These are phyloP conservation scores for Rhizopogon vesiculosus DNA, from an alignment of 768 basidiomycete genomes.

Conservation along the genomic window DNA sequence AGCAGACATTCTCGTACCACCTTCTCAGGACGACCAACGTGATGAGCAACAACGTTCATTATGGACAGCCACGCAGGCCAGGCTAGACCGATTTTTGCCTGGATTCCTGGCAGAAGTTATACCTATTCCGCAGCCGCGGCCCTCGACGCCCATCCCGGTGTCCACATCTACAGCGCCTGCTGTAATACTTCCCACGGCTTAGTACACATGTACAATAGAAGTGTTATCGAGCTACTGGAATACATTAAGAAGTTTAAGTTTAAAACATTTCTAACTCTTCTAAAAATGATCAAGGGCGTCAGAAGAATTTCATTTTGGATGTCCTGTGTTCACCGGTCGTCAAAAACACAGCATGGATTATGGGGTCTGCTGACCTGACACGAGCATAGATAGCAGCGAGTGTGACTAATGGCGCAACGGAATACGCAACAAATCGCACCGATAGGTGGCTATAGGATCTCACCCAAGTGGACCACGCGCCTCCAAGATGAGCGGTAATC, in stretches of 20 bases:
- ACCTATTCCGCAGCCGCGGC: constrained; percentile 28
- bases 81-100: constrained; percentile 88
- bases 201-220: not conserved
- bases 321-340: constrained; percentile 29
- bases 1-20: constrained; percentile 72
- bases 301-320: constrained; percentile 64
- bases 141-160: constrained; percentile 1
- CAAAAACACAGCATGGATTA: not conserved
- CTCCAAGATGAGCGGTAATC: constrained; percentile 64
- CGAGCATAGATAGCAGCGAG: constrained; percentile 41
- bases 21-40: constrained; percentile 38
- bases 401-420: constrained; percentile 47
- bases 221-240: constrained; percentile 2
- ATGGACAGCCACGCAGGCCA: constrained; percentile 82
- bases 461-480: constrained; percentile 64
- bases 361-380: constrained; percentile 39
- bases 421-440: constrained; percentile 47
- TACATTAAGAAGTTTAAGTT: not conserved
- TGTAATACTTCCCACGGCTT: constrained; percentile 7
- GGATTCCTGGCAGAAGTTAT: constrained; percentile 79
- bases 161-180: constrained; percentile 1
- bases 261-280: no score
- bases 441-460: constrained; percentile 28
- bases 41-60: constrained; percentile 61
- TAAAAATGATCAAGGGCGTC: not conserved